Base-by-base conservation (phyloP, 805 yeast genomes). In the Ogataea pilisensis region DNA sequence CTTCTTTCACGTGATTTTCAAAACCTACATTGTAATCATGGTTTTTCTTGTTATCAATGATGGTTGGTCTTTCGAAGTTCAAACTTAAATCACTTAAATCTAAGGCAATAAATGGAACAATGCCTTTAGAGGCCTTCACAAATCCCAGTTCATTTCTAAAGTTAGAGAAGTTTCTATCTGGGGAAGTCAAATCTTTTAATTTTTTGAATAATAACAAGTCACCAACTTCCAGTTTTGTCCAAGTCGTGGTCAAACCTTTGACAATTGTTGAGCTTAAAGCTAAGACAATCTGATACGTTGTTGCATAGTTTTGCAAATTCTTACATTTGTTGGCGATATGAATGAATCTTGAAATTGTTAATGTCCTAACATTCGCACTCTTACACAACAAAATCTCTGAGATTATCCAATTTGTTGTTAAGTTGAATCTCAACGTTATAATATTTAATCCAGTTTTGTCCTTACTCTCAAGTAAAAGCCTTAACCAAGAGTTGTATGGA, bases 331-430 rank as follows among this genome's bases (percentile, higher is more conserved):
- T 80, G 0, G 96, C 97, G 41, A 91, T 66, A 51, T 87, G 95
- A 43, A 91, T 87, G 53, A 85, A 88, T 49, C 91, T 70, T n/a
- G 88, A 80, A n/a, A 90, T 75, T 1, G 90, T 73, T 41, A 77
- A 71, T 32, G 80, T 76, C 49, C 91, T 70, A 49, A 86, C 76
- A 3, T 67, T 69, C 20, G 75, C 68, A 32, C 72, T 66, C 41
- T 70, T 71, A 8, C 96, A 87, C 45, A 91, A 65, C 13, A 88
- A 61, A 41, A 93, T 77, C 65, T 91, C 96, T 0, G 96, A 86
- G 26, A 86, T 79, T 31, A 90, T 80, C 98, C 98, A 91, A 53
- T 86, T 87, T 6, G 86, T 90, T 67, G 86, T 81, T 44, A 91
- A 66, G 57, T 91, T 90, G 70, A 90, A 93, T 45, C 99, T 69